Percentiles rank a stretch among this genome's conserved stretches.
Evolutionary conservation across 441 rosid genomes (phyloP).

Genomic region (Gossypium trilobum): DNA sequence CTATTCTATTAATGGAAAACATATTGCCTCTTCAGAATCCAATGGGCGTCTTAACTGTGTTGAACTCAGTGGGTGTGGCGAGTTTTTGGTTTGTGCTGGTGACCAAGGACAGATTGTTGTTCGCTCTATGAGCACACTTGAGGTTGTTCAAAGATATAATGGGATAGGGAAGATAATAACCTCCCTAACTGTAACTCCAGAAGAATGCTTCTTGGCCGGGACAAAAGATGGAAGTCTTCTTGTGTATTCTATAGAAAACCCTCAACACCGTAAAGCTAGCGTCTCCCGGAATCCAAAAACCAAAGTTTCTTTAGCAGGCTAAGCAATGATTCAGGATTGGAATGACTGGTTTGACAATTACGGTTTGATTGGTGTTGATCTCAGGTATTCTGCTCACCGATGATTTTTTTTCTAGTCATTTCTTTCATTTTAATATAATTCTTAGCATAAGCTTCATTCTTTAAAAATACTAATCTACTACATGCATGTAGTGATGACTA

Average conservation of each 20-base stretch:
- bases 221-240: slow-evolving; percentile 91
- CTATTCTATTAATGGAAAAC: slow-evolving; percentile 88
- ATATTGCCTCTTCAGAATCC: slow-evolving; percentile 85
- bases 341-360: slow-evolving; percentile 11
- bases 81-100: slow-evolving; percentile 85
- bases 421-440: background rate
- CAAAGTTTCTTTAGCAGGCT: slow-evolving; percentile 33
- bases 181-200: slow-evolving; percentile 69
- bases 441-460: background rate
- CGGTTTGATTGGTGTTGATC: slow-evolving; percentile 12
- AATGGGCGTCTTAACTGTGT: slow-evolving; percentile 88
- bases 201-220: slow-evolving; percentile 94
- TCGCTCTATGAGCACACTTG: slow-evolving; percentile 84
- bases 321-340: slow-evolving; percentile 18
- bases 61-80: slow-evolving; percentile 82
- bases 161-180: slow-evolving; percentile 86
- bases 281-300: slow-evolving; percentile 44
- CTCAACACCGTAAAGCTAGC: slow-evolving; percentile 53
- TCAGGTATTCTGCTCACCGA: slow-evolving; percentile 26
- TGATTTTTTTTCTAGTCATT: slow-evolving; percentile 1
- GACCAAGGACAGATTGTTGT: slow-evolving; percentile 95
- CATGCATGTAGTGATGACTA: background rate
- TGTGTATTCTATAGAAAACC: slow-evolving; percentile 82
- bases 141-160: slow-evolving; percentile 58
- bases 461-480: background rate